phyloP scores from a whole-genome alignment of 2,329 filamentous ascomycete genomes.

The Cladophialophora chaetospira region DNA sequence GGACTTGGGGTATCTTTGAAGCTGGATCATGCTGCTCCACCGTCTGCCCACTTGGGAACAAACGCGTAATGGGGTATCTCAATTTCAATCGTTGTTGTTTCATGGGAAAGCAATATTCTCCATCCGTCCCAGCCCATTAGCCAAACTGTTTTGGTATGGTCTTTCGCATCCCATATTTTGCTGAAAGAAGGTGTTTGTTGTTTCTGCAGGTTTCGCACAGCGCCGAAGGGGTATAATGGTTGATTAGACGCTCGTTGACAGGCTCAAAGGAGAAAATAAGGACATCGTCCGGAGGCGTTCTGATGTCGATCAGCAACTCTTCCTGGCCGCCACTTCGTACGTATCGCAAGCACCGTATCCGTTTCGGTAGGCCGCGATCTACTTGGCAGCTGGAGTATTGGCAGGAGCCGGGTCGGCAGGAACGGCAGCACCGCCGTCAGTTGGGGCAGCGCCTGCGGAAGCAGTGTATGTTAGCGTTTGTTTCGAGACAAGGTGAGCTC shows the following conservation, averaged over 20 bases:
- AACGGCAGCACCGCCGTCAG: constrained; percentile 13
- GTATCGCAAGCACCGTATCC: constrained; percentile 8
- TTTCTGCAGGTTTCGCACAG: constrained; percentile 13
- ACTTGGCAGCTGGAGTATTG: constrained; percentile 20
- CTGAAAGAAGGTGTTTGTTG: constrained; percentile 17
- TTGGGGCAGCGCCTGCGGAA: constrained; percentile 25
- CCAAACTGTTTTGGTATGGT: constrained; percentile 8
- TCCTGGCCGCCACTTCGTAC: too few species aligned
- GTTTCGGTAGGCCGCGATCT: constrained; percentile 1
- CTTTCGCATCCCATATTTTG: not conserved
- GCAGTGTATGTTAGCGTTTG: not conserved
- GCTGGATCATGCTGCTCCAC: constrained; percentile 17
- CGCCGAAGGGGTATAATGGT: constrained; percentile 24
- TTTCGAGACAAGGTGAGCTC: not conserved
- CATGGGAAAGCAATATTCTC: constrained; percentile 19
- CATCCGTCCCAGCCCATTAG: constrained; percentile 13
- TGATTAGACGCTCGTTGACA: constrained; percentile 26
- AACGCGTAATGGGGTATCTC: constrained; percentile 23
- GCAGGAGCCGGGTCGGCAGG: constrained; percentile 27
- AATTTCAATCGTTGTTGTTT: constrained; percentile 6
- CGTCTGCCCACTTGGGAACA: constrained; percentile 7
- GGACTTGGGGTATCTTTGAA: constrained; percentile 27
- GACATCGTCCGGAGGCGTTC: too few species aligned
- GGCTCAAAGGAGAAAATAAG: constrained; percentile 1
- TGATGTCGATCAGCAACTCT: too few species aligned